Evolutionary conservation across 176 grass and related monocot species (phyloP).

Genomic region (Musa itinerans): DNA sequence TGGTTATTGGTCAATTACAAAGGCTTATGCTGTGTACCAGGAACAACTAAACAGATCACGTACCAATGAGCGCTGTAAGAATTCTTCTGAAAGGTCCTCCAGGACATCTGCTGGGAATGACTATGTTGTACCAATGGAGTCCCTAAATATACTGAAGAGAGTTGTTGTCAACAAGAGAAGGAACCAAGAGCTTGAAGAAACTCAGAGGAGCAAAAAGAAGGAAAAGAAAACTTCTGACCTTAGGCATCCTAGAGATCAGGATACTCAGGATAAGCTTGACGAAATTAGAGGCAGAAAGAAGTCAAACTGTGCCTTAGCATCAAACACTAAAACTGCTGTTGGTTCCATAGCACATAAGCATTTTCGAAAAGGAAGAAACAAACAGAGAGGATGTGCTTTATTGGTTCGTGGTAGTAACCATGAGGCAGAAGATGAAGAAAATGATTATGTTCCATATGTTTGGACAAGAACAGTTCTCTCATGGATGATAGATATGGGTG

Average conservation of each 20-base stretch:
- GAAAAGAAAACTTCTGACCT: conserved; percentile 29
- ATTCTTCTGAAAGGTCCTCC: conserved; percentile 9
- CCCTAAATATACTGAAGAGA: conserved; percentile 73
- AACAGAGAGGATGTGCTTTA: conserved; percentile 46
- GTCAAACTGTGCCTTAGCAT: conserved; percentile 9
- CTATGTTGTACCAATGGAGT: conserved; percentile 50
- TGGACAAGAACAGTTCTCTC: conserved; percentile 76
- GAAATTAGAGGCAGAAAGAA: conserved; percentile 27
- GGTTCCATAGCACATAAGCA: conserved; percentile 5
- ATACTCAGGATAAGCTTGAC: background rate
- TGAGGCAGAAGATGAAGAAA: conserved; percentile 26
- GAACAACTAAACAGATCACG: conserved; percentile 35
- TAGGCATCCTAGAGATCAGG: conserved; percentile 34
- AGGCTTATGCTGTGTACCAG: conserved; percentile 85
- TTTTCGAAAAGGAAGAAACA: conserved; percentile 22
- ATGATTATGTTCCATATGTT: conserved; percentile 57
- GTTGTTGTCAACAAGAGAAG: conserved; percentile 61
- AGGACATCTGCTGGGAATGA: conserved; percentile 33
- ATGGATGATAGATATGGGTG: conserved; percentile 90
- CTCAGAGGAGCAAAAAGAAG: conserved; percentile 35
- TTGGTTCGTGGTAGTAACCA: conserved; percentile 56
- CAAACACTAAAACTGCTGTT: background rate
- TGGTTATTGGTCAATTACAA: conserved; percentile 95
- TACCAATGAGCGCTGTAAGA: conserved; percentile 27
- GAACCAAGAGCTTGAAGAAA: conserved; percentile 28